phyloP scores from a whole-genome alignment of 192 early-diverging fungal species.

The Pilaira anomala region DNA sequence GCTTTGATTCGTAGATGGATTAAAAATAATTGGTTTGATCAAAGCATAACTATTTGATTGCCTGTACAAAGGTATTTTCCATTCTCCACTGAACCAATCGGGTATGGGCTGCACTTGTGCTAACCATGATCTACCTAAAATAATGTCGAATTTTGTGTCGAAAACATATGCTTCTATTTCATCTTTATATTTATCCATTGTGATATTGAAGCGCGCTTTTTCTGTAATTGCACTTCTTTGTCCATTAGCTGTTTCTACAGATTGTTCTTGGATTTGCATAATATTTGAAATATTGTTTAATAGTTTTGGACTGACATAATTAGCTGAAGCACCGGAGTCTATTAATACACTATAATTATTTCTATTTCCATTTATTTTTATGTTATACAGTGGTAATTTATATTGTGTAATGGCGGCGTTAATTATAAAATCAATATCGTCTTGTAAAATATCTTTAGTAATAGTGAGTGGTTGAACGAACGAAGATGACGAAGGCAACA shows the following conservation, averaged over 20 bases:
- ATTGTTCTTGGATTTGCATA: not conserved
- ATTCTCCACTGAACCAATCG: not conserved
- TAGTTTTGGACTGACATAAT: not conserved
- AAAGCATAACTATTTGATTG: not conserved
- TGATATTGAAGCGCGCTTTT: not conserved
- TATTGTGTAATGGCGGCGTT: not conserved
- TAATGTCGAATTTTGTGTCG: conserved; percentile 1
- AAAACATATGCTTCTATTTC: not conserved
- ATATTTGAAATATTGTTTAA: not conserved
- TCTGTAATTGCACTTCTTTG: not conserved
- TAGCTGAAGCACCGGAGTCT: not conserved
- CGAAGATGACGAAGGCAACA: too few relatives aligned
- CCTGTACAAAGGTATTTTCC: not conserved
- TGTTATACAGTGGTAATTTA: not conserved
- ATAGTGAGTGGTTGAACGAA: too few relatives aligned
- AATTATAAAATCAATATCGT: not conserved
- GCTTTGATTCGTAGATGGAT: too few relatives aligned
- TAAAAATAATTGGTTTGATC: not conserved
- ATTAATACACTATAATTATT: not conserved
- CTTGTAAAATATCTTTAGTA: too few relatives aligned
- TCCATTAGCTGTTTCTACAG: not conserved
- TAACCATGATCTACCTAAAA: conserved; percentile 7
- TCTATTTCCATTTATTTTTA: not conserved
- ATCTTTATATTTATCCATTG: not conserved
- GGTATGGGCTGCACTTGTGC: not conserved